Percentiles rank a stretch among this genome's conserved stretches.
These are phyloP conservation scores for Yamadazyma tumulicola DNA, from an alignment of 805 yeast species.

Conservation along the genomic window DNA sequence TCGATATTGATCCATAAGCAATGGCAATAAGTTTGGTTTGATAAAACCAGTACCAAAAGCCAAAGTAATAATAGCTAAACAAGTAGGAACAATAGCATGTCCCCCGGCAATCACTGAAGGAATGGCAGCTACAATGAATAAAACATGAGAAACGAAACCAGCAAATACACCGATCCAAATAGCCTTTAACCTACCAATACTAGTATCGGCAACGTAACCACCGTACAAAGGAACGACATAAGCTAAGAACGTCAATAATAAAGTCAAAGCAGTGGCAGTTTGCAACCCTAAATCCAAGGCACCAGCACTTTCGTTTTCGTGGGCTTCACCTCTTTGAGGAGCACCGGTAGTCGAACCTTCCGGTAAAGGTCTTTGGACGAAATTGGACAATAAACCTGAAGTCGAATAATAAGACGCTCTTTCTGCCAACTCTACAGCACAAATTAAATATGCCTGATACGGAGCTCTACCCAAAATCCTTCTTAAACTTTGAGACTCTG, in stretches of 20 bases:
- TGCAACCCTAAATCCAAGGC: constrained; percentile 46
- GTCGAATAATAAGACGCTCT: constrained; percentile 53
- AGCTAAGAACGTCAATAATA: constrained; percentile 45
- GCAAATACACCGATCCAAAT: constrained; percentile 48
- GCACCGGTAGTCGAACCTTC: constrained; percentile 46
- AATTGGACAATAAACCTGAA: constrained; percentile 42
- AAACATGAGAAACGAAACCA: constrained; percentile 45
- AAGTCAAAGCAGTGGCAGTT: constrained; percentile 44
- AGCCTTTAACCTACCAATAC: constrained; percentile 44
- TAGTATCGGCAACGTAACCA: constrained; percentile 50
- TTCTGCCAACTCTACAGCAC: constrained; percentile 49
- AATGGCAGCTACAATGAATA: constrained; percentile 47
- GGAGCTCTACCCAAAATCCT: constrained; percentile 47
- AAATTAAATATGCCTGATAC: constrained; percentile 47
- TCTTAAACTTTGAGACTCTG: constrained; percentile 24
- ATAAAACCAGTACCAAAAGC: constrained; percentile 51
- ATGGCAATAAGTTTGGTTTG: constrained; percentile 50
- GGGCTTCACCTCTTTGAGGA: constrained; percentile 21
- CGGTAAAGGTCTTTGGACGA: constrained; percentile 50
- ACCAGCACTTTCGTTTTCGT: constrained; percentile 40
- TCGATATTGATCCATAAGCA: constrained; percentile 47
- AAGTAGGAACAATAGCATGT: constrained; percentile 38
- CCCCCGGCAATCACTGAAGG: constrained; percentile 37
- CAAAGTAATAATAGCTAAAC: constrained; percentile 38
- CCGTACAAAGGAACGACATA: constrained; percentile 49